phyloP scores from a whole-genome alignment of 129 eudicot species.

The Kitagawia praeruptora region DNA sequence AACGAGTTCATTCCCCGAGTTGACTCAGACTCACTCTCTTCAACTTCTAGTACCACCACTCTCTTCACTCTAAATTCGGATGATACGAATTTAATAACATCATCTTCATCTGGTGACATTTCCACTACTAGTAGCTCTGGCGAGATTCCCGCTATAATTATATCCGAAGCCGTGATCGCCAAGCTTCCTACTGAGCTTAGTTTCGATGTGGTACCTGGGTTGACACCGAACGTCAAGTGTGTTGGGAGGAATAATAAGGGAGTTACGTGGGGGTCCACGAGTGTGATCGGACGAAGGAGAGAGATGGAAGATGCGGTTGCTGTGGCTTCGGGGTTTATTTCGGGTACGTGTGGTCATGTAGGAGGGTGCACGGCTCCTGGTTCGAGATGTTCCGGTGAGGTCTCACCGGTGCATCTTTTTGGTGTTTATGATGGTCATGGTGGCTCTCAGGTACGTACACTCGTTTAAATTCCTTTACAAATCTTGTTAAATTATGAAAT shows the following conservation, averaged over 20 bases:
- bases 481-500: background rate
- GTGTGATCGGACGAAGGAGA: constrained; percentile 50
- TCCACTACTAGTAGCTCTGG: constrained; percentile 44
- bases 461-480: background rate
- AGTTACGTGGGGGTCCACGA: constrained; percentile 41
- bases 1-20: constrained; percentile 9
- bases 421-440: constrained; percentile 70
- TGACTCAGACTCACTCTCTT: constrained; percentile 20
- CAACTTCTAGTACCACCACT: constrained; percentile 8
- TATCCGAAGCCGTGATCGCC: constrained; percentile 7
- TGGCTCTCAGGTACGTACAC: constrained; percentile 54
- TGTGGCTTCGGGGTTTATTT: constrained; percentile 47
- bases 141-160: constrained; percentile 28
- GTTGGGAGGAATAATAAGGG: constrained; percentile 39
- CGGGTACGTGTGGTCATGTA: constrained; percentile 37
- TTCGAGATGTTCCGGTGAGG: constrained; percentile 29
- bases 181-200: constrained; percentile 3
- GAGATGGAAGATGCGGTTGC: constrained; percentile 68
- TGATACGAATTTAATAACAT: background rate
- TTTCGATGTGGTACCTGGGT: background rate
- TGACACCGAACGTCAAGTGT: constrained; percentile 22
- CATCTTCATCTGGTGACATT: constrained; percentile 13
- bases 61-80: background rate
- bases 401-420: constrained; percentile 53
- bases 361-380: constrained; percentile 50